Base-by-base conservation (phyloP, 257 asterid species). In the Haberlea rhodopensis region DNA sequence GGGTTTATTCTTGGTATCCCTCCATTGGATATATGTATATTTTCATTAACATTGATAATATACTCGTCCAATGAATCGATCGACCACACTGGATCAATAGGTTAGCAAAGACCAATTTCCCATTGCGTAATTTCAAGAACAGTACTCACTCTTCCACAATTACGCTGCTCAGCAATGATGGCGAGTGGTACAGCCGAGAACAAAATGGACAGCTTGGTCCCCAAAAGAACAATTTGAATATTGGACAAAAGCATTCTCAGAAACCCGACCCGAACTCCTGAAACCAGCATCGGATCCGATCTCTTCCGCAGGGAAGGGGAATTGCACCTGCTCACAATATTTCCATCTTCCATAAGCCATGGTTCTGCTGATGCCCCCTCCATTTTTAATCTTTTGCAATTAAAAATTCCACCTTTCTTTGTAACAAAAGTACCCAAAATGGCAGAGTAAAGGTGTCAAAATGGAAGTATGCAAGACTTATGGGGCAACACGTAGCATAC, bases 281-380 rank as follows among this genome's bases (percentile, higher is more conserved):
- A 75, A 0, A 88, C 71, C 0, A 90, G 78, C 26, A 89, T 43
- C 3, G 72, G 71, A 7, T 84, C 91, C 2, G 97, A 91, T 51
- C 84, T 90, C 82, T 86, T 90, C 2, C 96, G 78, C 5, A 90
- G 83, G 1, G 97, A 87, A 1, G 97, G 75, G 0, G 97, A 85
- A 27, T n/a, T n/a, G n/a, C n/a, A n/a, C n/a, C n/a, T n/a, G n/a
- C n/a, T n/a, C n/a, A n/a, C n/a, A n/a, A n/a, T n/a, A n/a, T n/a
- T 67, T 40, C 68, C 68, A 37, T 82, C 84, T 4, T 84, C 87
- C 0, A 80, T 79, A 5, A 40, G 49, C 49, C 18, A 40, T 0
- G 49, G 3, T 74, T 78, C n/a, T 73, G 81, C 25, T 71, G 34
- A 29, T 6, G 15, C 49, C 6, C 19, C 49, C 19, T 40, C 49